phyloP scores from a whole-genome alignment of 495 filamentous ascomycete genomes.

The Aspergillus indologenus region DNA sequence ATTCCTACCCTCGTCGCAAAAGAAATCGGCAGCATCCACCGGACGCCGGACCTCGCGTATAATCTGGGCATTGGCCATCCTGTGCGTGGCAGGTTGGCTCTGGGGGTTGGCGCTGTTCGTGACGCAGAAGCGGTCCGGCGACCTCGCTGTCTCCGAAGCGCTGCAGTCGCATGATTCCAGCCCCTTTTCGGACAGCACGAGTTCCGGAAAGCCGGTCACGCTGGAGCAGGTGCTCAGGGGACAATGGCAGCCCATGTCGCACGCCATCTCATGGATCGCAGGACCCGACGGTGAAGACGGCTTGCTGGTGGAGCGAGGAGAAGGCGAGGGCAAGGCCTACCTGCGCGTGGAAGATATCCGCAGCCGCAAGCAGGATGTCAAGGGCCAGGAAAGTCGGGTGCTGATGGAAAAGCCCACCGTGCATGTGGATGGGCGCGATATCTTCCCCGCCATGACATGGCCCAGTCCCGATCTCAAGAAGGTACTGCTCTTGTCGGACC shows the following conservation, averaged over 20 bases:
- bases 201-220: conserved; percentile 73
- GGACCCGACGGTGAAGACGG: conserved; percentile 85
- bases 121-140: conserved; percentile 39
- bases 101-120: conserved; percentile 75
- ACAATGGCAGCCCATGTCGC: conserved; percentile 63
- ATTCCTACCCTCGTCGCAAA: conserved; percentile 21
- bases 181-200: conserved; percentile 57
- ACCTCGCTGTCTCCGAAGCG: conserved; percentile 22
- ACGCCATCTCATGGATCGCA: conserved; percentile 83
- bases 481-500: conserved; percentile 72
- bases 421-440: conserved; percentile 46
- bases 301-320: conserved; percentile 66
- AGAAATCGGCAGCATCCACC: conserved; percentile 22
- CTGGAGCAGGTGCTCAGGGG: conserved; percentile 75
- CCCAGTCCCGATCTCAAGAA: conserved; percentile 82
- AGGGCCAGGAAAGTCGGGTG: conserved; percentile 51
- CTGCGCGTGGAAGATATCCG: conserved; percentile 86
- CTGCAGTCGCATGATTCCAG: conserved; percentile 54
- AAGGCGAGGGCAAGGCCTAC: conserved; percentile 58
- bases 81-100: conserved; percentile 76
- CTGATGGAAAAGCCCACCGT: conserved; percentile 72
- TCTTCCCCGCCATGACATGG: conserved; percentile 58
- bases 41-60: conserved; percentile 52
- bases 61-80: conserved; percentile 62
- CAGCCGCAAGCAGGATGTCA: conserved; percentile 44